Conservation (phyloP, 495 filamentous ascomycete species). For the Hypoxylon subgilvum region DNA sequence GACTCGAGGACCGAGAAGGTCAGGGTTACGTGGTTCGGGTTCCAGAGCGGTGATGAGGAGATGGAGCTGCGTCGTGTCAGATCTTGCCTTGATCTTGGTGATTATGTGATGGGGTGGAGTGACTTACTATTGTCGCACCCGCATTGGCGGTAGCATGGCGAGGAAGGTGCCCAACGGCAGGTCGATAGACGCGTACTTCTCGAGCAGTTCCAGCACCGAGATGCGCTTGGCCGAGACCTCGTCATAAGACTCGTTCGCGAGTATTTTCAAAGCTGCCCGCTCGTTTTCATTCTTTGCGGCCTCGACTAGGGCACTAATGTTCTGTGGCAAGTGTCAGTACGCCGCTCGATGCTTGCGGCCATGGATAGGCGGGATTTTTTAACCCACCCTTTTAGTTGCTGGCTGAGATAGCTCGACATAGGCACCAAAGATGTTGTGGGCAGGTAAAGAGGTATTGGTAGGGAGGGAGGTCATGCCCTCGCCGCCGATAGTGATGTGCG, state of each 20-base stretch:
- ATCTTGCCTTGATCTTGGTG: not conserved
- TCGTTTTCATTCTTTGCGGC: conserved; percentile 46
- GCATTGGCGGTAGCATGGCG: conserved; percentile 73
- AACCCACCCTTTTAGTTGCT: conserved; percentile 61
- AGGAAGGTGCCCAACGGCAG: conserved; percentile 69
- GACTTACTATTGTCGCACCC: conserved; percentile 69
- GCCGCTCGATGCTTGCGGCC: too few relatives aligned
- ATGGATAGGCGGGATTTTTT: not conserved
- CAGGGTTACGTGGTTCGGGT: conserved; percentile 64
- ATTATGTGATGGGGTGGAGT: not conserved
- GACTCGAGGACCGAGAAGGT: conserved; percentile 70
- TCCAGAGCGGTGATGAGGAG: conserved; percentile 71
- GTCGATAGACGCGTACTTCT: conserved; percentile 60
- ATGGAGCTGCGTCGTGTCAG: conserved; percentile 60
- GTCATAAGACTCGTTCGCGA: conserved; percentile 58
- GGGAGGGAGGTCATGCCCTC: conserved; percentile 62
- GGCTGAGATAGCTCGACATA: conserved; percentile 78
- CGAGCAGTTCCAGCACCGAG: conserved; percentile 69
- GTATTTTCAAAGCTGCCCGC: conserved; percentile 50
- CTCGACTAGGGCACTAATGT: conserved; percentile 54
- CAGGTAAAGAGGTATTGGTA: conserved; percentile 62
- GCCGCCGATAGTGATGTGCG: conserved; percentile 55
- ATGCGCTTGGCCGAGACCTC: conserved; percentile 64
- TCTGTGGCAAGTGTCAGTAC: conserved; percentile 37
- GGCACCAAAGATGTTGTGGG: conserved; percentile 65